Percentiles rank a stretch among this genome's conserved stretches.
Evolutionary conservation across 306 rosid genomes (phyloP).

Genomic region (Quercus alba): DNA sequence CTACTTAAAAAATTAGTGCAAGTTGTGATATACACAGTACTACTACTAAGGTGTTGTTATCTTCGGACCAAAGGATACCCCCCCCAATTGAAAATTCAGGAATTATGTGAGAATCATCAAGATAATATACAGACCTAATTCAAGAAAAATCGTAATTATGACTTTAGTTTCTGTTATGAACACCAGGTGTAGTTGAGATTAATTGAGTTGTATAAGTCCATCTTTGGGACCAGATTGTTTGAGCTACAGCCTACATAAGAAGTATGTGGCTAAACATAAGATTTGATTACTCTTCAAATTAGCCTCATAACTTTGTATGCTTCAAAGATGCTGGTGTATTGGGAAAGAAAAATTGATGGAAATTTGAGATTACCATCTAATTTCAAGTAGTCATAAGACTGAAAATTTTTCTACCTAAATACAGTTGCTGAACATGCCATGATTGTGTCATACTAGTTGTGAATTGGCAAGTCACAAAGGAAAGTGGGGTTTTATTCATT

Average conservation of each 20-base stretch:
- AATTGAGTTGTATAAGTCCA: neutral
- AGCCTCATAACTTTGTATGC: neutral
- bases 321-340: neutral
- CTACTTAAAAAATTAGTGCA: neutral
- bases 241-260: neutral
- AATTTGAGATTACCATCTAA: too few species aligned
- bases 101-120: too few species aligned
- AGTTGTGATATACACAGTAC: too few species aligned
- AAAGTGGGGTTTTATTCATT: neutral
- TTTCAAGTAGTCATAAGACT: too few species aligned
- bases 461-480: neutral
- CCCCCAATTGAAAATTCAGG: too few species aligned
- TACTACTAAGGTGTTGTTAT: neutral
- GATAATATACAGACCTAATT: too few species aligned
- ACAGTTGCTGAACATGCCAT: neutral
- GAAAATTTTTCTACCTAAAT: too few species aligned
- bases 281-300: neutral
- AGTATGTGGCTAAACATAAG: too few species aligned
- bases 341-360: neutral
- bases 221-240: neutral
- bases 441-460: neutral
- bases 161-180: too few species aligned
- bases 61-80: neutral
- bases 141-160: too few species aligned
- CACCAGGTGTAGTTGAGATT: neutral